These are phyloP conservation scores for Ceriops tagal DNA, from an alignment of 345 rosid species.

Conservation along the genomic window DNA sequence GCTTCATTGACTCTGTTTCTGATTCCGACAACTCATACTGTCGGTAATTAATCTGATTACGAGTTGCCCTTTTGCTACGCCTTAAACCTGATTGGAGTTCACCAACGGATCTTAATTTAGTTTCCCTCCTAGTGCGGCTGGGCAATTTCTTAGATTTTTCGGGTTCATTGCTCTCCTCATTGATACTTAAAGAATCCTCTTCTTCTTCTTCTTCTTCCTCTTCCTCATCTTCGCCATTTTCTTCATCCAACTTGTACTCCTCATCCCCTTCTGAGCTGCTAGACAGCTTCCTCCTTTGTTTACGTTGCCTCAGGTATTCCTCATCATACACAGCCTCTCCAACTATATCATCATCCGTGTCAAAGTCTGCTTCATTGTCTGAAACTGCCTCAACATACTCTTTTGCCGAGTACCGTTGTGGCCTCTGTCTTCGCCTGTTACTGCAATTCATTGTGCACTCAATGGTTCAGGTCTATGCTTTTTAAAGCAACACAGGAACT, in stretches of 20 bases:
- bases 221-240: conserved; percentile 80
- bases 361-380: conserved; percentile 77
- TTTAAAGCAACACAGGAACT: conserved; percentile 7
- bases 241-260: conserved; percentile 87
- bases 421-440: conserved; percentile 79
- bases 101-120: conserved; percentile 67
- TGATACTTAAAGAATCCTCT: conserved; percentile 65
- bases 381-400: conserved; percentile 87
- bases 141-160: conserved; percentile 65
- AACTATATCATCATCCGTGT: conserved; percentile 96
- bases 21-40: conserved; percentile 86
- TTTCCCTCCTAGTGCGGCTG: conserved; percentile 64
- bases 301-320: conserved; percentile 86
- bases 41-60: conserved; percentile 67
- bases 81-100: conserved; percentile 81
- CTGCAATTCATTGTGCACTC: conserved; percentile 29
- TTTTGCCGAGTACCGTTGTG: conserved; percentile 76
- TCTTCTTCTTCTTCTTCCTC: conserved; percentile 79
- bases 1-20: conserved; percentile 60
- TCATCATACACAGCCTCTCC: conserved; percentile 99
- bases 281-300: conserved; percentile 58
- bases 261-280: conserved; percentile 99
- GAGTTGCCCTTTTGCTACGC: conserved; percentile 87
- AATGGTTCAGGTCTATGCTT: conserved; percentile 4
- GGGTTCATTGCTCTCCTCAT: conserved; percentile 82